Evolutionary conservation across 2,329 filamentous ascomycete genomes (phyloP).

Genomic region (Neopestalotiopsis sp.): DNA sequence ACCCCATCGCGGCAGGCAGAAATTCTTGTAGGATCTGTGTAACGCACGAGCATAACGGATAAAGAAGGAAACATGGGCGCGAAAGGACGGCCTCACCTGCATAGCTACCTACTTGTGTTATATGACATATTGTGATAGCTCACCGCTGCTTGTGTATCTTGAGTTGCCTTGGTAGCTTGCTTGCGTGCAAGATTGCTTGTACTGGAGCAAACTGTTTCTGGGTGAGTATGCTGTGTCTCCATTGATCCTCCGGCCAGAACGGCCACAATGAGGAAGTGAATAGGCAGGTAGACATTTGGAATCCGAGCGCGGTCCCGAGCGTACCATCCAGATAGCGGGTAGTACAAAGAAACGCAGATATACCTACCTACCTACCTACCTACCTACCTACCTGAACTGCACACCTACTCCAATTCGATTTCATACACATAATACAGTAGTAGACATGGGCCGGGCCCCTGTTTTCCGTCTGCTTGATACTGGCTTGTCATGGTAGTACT

Average conservation of each 20-base stretch:
- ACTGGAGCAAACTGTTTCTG: neutral
- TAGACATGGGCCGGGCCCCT: neutral
- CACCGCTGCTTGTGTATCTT: slow-evolving; percentile 11
- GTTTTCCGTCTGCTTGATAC: neutral
- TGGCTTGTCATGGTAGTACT: neutral
- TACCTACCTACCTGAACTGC: neutral
- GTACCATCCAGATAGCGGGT: neutral
- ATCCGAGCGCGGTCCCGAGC: neutral
- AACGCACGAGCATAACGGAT: neutral
- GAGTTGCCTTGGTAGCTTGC: neutral
- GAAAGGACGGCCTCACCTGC: neutral
- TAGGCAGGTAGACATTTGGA: neutral
- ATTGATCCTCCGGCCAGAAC: neutral
- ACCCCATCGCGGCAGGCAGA: neutral
- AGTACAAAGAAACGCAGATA: neutral
- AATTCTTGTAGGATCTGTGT: neutral
- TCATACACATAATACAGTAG: neutral
- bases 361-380: neutral
- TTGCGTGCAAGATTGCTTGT: neutral
- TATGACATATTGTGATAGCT: slow-evolving; percentile 10
- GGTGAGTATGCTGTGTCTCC: neutral
- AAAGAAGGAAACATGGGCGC: neutral
- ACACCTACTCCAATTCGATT: neutral
- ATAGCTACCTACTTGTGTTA: neutral
- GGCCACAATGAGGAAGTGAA: neutral